Evolutionary conservation across 2,329 filamentous ascomycete genomes (phyloP), one percentile per base, ranked within the genome.

Genomic region (Madurella fahalii): DNA sequence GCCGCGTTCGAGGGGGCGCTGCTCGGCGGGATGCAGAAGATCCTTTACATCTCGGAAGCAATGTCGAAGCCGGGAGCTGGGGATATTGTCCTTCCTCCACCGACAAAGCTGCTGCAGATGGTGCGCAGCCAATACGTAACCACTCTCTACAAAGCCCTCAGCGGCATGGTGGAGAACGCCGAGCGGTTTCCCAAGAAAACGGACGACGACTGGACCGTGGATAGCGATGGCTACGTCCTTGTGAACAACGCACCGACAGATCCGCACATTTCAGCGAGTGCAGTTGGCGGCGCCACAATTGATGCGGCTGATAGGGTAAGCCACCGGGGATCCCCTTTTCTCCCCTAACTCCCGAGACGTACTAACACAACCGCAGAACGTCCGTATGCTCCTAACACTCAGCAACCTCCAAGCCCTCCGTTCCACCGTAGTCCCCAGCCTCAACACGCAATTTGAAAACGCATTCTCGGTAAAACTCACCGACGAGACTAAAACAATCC

Each of bases 151-250:
- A 95, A 95, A 69, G 90, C 90, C 7, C 74, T 99, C 39, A 95
- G 90, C 64, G 94, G 93, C 18, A 93, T 99, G 84, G 91, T 99
- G 1, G 94, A 97, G 72, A 97, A 96, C 70, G 93, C 94, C 2
- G 91, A 97, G 72, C 84, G 84, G 54, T 81, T 85, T 2, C 70
- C 84, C 13, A 82, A 85, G 62, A 84, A 83, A 62, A 74, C 82
- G 1, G 84, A 86, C 44, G 80, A 84, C 56, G 80, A 83, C 53
- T 84, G 81, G 81, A 79, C 75, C 0, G 74, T 76, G 2, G 76
- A 79, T 15, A 63, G 68, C 16, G 77, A 80, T 13, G 67, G 69
- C 7, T 71, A 73, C 39, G 68, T 74, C 8, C 62, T 68, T 12
- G 64, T 68, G 12, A 52, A 37, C n/a, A 62, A 54, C 34, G 56